Evolutionary conservation across 192 early-diverging fungal species (phyloP).

Genomic region (Endogone sp.): DNA sequence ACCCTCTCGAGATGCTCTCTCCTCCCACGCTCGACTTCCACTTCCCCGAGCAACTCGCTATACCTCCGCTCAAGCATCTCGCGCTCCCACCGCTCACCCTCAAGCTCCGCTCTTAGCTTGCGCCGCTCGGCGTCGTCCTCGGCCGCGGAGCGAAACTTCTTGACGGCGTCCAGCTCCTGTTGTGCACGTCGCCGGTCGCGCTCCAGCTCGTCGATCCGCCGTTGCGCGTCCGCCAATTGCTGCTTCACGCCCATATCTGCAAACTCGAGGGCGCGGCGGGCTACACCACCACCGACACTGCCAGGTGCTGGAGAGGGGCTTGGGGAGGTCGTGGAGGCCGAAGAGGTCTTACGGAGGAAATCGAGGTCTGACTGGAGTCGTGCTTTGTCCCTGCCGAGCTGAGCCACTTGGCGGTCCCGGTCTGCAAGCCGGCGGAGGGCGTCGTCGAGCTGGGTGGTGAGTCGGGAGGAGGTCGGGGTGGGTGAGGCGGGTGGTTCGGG

Average conservation of each 20-base stretch:
- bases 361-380: background rate
- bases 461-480: background rate
- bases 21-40: background rate
- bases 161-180: background rate
- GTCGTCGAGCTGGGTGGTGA: background rate
- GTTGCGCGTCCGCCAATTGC: background rate
- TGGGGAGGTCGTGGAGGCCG: background rate
- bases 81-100: conserved; percentile 2
- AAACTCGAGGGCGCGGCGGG: background rate
- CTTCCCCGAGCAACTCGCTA: background rate
- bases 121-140: background rate
- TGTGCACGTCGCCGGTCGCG: background rate
- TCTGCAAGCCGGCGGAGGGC: background rate
- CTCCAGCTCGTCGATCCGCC: background rate
- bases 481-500: background rate
- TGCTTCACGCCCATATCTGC: background rate
- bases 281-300: background rate
- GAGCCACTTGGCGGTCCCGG: background rate
- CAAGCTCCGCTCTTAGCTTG: background rate
- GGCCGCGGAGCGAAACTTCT: background rate
- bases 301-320: too few species aligned
- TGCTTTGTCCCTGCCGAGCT: conserved; percentile 6
- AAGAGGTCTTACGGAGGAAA: background rate
- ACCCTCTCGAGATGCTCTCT: background rate
- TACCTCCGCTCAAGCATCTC: background rate